A percentile compares a stretch with the other conserved stretches of the same genome.
Evolutionary conservation across 2,329 filamentous ascomycete genomes (phyloP).

Genomic region (Alternaria metachromatica): DNA sequence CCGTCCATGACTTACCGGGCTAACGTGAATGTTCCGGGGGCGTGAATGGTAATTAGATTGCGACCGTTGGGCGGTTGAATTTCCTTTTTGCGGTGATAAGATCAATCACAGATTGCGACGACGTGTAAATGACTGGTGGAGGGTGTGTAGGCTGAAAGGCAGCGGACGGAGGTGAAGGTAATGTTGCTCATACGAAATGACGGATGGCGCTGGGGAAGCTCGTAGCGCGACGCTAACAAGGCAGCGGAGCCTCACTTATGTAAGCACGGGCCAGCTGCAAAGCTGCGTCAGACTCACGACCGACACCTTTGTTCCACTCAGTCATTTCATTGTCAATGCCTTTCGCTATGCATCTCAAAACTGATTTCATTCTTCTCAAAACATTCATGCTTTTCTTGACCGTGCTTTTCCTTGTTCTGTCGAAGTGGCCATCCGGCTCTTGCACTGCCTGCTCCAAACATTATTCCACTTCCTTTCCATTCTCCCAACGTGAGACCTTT

Average conservation of each 20-base stretch:
- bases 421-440: no score
- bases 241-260: slow-evolving; percentile 24
- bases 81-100: not conserved
- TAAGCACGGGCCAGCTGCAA: slow-evolving; percentile 4
- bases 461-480: no score
- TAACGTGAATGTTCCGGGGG: slow-evolving; percentile 10
- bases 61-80: not conserved
- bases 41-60: slow-evolving; percentile 1
- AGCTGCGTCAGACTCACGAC: not conserved
- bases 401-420: no score
- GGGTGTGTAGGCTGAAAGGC: slow-evolving; percentile 16
- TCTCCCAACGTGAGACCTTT: no score
- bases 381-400: no score
- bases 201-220: slow-evolving; percentile 22
- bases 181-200: slow-evolving; percentile 26
- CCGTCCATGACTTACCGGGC: slow-evolving; percentile 20
- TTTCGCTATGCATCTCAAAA: no score
- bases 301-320: not conserved
- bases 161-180: slow-evolving; percentile 19
- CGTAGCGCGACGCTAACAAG: slow-evolving; percentile 22
- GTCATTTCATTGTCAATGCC: not conserved
- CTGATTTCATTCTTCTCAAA: no score
- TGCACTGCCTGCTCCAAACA: no score
- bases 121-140: slow-evolving; percentile 5
- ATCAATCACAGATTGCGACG: slow-evolving; percentile 14